A percentile compares a stretch with the other conserved stretches of the same genome.
phyloP scores from a whole-genome alignment of 768 basidiomycete genomes.

The Crucibulum laeve region DNA sequence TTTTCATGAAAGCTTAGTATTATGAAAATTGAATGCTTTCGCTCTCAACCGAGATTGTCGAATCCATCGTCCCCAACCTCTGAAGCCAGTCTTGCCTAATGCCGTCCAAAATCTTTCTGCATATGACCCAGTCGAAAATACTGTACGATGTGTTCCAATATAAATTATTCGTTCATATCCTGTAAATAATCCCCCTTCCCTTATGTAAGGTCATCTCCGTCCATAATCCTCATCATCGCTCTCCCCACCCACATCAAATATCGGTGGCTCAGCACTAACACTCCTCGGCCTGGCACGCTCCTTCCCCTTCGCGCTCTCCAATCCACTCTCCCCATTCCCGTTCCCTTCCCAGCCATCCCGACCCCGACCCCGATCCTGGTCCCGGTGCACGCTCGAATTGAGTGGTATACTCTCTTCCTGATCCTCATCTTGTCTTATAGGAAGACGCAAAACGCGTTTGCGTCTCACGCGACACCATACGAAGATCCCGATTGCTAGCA shows the following conservation, averaged over 20 bases:
- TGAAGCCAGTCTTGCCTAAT: not conserved
- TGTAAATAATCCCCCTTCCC: too few species aligned
- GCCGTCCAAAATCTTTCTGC: not conserved
- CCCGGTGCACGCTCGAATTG: slow-evolving; percentile 26
- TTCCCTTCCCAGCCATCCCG: slow-evolving; percentile 41
- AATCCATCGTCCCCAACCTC: too few species aligned
- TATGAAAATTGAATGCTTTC: too few species aligned
- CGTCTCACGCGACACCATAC: slow-evolving; percentile 73
- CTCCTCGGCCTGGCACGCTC: slow-evolving; percentile 35
- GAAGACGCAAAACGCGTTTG: slow-evolving; percentile 36
- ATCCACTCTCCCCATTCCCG: slow-evolving; percentile 21
- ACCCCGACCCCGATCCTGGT: too few species aligned
- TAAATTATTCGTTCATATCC: too few species aligned
- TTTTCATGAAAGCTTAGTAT: too few species aligned
- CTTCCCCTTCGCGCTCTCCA: slow-evolving; percentile 41
- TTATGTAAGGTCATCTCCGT: too few species aligned
- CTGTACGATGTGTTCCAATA: too few species aligned
- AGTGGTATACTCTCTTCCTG: slow-evolving; percentile 74
- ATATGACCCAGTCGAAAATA: not conserved
- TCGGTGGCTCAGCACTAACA: slow-evolving; percentile 27
- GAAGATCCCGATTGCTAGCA: slow-evolving; percentile 63
- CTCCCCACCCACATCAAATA: slow-evolving; percentile 52
- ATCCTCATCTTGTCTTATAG: slow-evolving; percentile 20
- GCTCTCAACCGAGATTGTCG: too few species aligned
- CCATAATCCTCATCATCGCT: slow-evolving; percentile 42